A percentile compares a stretch with the other conserved stretches of the same genome.
Evolutionary conservation across 306 rosid species (phyloP).

Genomic region (Trifolium fragiferum): DNA sequence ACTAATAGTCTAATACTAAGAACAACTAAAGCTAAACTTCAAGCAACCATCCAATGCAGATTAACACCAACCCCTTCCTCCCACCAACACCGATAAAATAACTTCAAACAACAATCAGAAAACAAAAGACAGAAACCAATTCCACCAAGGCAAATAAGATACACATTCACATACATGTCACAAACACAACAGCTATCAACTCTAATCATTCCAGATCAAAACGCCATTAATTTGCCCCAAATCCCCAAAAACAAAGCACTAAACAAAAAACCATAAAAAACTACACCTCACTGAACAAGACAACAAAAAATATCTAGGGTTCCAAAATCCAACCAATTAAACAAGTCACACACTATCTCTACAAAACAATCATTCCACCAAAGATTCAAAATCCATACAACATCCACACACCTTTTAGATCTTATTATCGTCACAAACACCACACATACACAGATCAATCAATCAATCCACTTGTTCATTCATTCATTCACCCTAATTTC

Average conservation of each 20-base stretch:
- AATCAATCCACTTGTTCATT: constrained; percentile 48
- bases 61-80: background rate
- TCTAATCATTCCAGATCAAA: constrained; percentile 41
- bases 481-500: constrained; percentile 36
- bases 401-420: constrained; percentile 31
- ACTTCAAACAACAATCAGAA: constrained; percentile 34
- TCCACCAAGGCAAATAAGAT: constrained; percentile 21
- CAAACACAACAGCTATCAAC: constrained; percentile 36
- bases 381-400: constrained; percentile 33
- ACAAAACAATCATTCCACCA: constrained; percentile 27
- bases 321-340: constrained; percentile 44
- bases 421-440: constrained; percentile 40
- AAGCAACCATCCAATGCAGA: constrained; percentile 21
- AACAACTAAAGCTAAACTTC: constrained; percentile 9
- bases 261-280: constrained; percentile 23
- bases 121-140: constrained; percentile 29
- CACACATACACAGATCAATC: constrained; percentile 50
- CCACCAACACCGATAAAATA: background rate
- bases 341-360: constrained; percentile 18
- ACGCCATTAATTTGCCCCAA: constrained; percentile 22
- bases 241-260: constrained; percentile 21
- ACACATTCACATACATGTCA: constrained; percentile 6
- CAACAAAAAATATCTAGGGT: constrained; percentile 57
- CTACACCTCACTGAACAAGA: constrained; percentile 33
- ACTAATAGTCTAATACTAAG: constrained; percentile 36